Evolutionary conservation across 768 basidiomycete genomes (phyloP), one percentile per base, ranked within the genome.

Genomic region (Leccinum pellstonianum): DNA sequence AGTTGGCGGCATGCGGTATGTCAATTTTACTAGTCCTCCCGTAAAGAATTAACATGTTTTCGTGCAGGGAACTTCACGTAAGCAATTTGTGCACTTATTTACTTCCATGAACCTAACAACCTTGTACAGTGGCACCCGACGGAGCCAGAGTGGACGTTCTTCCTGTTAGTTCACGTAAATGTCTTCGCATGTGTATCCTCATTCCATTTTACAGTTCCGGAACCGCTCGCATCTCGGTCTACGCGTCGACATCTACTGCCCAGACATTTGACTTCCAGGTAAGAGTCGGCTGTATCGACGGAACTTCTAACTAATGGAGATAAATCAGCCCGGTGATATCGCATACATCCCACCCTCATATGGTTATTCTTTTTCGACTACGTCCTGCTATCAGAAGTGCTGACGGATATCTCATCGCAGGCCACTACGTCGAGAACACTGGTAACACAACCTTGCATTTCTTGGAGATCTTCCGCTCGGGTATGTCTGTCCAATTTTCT

Each of bases 391-490:
- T 52, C 17, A 41, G 27, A n/a, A 37, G 4, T 14, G 49, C 17
- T 14, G 46, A 61, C 2, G 1, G 23, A 56, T 55, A 11, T 1
- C 52, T 1, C 7, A 38, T 59, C 63, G 15, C n/a, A 81, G 85
- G 85, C 1, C 87, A 89, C 66, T 87, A 88, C 66, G 76, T 88
- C 27, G 86, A 88, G 68, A 87, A 88, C 69, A 84, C 79, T 4
- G 86, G 86, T 15, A 82, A 85, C 62, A 77, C 79, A 2, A 81
- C 86, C 3, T 68, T 88, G 41, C 76, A 72, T 60, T 84, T 82
- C 66, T 75, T 89, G 6, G 86, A 88, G 67, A 80, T 88, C n/a
- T 83, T 87, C 68, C 81, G 77, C 64, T 76, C 83, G 29, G 77
- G 82, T 80, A 67, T 54, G 73, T 59, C 5, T 9, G 3, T 41